phyloP scores from a whole-genome alignment of 306 rosid species.

The Gleditsia sinensis region DNA sequence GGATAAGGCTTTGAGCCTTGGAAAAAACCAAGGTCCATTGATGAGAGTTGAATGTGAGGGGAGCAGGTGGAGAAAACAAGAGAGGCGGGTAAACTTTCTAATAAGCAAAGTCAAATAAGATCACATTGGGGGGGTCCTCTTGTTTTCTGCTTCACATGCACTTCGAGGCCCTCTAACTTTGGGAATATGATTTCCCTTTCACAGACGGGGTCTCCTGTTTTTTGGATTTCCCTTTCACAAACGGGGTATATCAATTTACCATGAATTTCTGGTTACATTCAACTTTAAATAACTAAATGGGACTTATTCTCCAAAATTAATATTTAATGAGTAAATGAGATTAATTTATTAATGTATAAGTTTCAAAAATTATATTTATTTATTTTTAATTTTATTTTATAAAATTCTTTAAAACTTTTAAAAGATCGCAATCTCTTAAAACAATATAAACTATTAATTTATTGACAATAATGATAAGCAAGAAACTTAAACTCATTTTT shows the following conservation, averaged over 20 bases:
- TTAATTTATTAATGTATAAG: no score
- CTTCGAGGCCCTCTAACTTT: background rate
- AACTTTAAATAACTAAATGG: no score
- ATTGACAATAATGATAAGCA: no score
- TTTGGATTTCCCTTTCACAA: constrained; percentile 40
- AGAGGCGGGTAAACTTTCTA: background rate
- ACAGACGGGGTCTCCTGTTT: constrained; percentile 54
- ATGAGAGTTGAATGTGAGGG: constrained; percentile 9
- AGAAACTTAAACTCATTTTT: no score
- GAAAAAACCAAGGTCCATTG: background rate
- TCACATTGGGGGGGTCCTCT: background rate
- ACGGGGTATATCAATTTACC: constrained; percentile 38
- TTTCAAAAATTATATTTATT: no score
- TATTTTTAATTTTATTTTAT: no score
- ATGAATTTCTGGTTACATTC: background rate
- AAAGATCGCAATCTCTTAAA: no score
- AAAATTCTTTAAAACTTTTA: no score
- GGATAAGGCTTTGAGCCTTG: constrained; percentile 8
- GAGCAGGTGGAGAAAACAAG: background rate
- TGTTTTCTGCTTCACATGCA: constrained; percentile 9
- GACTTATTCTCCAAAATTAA: no score
- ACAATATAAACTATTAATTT: no score
- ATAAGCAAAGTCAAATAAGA: constrained; percentile 18
- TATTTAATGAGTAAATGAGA: no score
- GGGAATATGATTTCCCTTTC: constrained; percentile 33